Evolutionary conservation across 2,329 filamentous ascomycete species (phyloP), one percentile per base, ranked within the genome.

Genomic region (Colletotrichum sp.): DNA sequence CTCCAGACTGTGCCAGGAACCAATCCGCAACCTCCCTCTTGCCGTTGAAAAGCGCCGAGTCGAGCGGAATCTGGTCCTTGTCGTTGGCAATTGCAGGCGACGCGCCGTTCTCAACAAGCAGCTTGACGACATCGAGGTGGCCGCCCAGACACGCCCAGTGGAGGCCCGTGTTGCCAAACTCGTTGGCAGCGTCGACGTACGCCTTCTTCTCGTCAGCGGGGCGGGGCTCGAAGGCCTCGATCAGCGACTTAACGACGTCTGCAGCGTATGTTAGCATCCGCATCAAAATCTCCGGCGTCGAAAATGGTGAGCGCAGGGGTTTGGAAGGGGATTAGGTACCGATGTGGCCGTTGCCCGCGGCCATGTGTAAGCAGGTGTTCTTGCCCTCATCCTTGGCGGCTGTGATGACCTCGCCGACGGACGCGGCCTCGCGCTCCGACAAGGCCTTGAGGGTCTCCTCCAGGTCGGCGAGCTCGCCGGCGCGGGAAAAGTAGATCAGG

Each of bases 61-160:
- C 95, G 3, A 96, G 87, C 4, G 94, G 92, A 80, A 96, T 94
- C 80, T 98, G 95, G 32, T 98, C 96, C 64, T 94, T 94, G 82
- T 93, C 92, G 83, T 99, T 99, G 81, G 93, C 93, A 36, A 95
- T 87, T 13, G 92, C 92, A 6, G 96, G 93, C 75, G 95, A 93
- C 2, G 96, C 96, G 4, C 95, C 96, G 4, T 92, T 88, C 60
- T 93, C 92, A 3, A 98, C 89, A 15, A 99, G 89, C 1, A 92
- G 86, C 87, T 96, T 95, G 8, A 98, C 95, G 5, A 93, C 91
- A 8, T 93, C 91, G 5, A 99, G 87, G 81, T 98, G 96, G 2
- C 96, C 96, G 71, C 98, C 97, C 71, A 98, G 87, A 1, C 95
- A 95, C 0, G 96, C 96, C 96, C 96, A 99, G 86, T 99, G 97